A percentile compares a stretch with the other conserved stretches of the same genome.
These are phyloP conservation scores for Dactylella cylindrospora DNA, from an alignment of 2,329 filamentous ascomycete genomes.

Conservation along the genomic window DNA sequence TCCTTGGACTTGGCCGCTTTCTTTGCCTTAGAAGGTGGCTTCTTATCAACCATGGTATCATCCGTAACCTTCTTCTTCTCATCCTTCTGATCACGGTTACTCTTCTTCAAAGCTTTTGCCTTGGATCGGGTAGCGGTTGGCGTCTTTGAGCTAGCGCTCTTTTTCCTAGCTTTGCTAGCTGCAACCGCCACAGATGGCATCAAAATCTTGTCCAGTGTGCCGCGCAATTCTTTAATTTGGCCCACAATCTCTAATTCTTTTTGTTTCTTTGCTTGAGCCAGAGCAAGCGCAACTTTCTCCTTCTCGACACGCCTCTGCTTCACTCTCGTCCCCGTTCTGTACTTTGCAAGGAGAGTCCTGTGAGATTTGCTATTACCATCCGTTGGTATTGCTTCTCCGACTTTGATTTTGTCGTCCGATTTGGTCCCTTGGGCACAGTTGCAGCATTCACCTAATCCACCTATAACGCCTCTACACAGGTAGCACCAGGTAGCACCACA, in stretches of 20 bases:
- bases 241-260: neutral
- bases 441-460: conserved; percentile 4
- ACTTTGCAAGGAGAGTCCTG: neutral
- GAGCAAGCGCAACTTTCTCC: neutral
- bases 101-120: neutral
- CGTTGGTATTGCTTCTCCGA: neutral
- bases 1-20: too few species aligned
- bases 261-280: neutral
- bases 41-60: too few species aligned
- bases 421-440: neutral
- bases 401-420: neutral
- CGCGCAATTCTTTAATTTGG: conserved; percentile 1
- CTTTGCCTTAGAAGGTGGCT: too few species aligned
- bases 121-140: neutral
- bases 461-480: neutral
- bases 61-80: too few species aligned
- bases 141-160: neutral
- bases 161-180: neutral
- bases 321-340: neutral
- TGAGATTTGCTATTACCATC: neutral
- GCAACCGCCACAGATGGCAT: neutral
- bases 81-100: too few species aligned
- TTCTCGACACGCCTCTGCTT: neutral
- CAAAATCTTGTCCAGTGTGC: neutral
- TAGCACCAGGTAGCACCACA: conserved; percentile 11